Base-by-base conservation (phyloP, 257 asterid genomes). In the Leptodermis oblonga region DNA sequence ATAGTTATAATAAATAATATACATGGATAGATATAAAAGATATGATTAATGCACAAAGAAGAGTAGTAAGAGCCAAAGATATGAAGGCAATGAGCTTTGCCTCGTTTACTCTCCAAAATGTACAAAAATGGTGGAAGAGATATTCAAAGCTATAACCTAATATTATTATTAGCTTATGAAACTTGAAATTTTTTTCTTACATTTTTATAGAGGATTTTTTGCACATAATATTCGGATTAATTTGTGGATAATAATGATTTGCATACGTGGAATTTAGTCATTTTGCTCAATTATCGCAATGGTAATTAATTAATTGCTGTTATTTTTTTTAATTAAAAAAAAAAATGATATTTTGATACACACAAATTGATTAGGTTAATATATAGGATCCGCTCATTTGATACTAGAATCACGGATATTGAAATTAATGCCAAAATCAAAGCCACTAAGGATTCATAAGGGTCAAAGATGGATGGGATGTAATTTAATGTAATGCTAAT, bases 211-310 rank as follows among this genome's bases (percentile, higher is more conserved):
- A 17, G 13, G 31, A 31, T 1, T 39, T 25, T 26, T 39, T 17
- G 39, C 30, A 39, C 66, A 8, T 7, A 56, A 56, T 39, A 3
- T 41, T 41, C 51, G 73, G 72, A 54, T 59, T 43, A 43, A 70
- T 30, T 28, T 59, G 67, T 69, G 65, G 73, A 41, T 69, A 43
- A 8, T 37, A 25, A 12, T 26, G 66, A 55, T 55, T 70, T 39
- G 37, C 22, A 1, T 39, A 2, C 1, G 1, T 15, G 28, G 11
- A 61, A 61, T 26, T n/a, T 30, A 48, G 52, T 61, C 25, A 23
- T 23, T 36, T 41, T 22, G 70, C 68, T 23, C 20, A 33, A n/a
- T 62, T 52, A 25, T 15, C 25, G 53, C 25, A 3, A 11, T 54
- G 22, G 20, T 54, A 39, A 34, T 37, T 17, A 34, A 23, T 54